Base-by-base conservation (phyloP, 1,139 yeast species). In the Hanseniaspora sp. region DNA sequence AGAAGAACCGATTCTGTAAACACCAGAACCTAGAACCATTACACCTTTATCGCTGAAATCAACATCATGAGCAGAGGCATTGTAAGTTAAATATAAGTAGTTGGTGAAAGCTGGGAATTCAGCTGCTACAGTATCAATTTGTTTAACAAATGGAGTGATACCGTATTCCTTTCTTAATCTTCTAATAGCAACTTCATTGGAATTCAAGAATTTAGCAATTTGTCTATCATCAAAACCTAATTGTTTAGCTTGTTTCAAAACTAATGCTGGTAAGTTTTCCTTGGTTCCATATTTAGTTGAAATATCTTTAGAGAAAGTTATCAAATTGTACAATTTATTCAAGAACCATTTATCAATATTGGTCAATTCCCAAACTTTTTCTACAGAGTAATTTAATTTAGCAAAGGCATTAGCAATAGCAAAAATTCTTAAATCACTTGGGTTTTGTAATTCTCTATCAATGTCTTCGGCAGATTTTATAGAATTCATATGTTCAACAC, bases 51-150 rank as follows among this genome's bases (percentile, higher is more conserved):
- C 95, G 59, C 86, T 80, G 65, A 92, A 92, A 35, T 75, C 67
- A 59, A 92, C 82, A 70, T 92, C 98, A 59, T 86, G 86, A 55
- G 86, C 74, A 64, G 86, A 88, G 57, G 96, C 98, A 68, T 88
- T 92, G 75, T 92, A 92, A 46, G 98, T 92, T 70, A 88, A 79
- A 75, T 92, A 92, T 70, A 92, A 77, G 72, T 92, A 92, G 74
- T 92, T 92, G 67, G 98, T 92, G 74, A 72, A 80, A 52, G 97
- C 96, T 55, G 98, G 98, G 82, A 92, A 92, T 71, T 92, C 98
- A 55, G 98, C 98, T 56, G 98, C 98, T 63, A 92, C 96, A 39
- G 98, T 92, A 74, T 92, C 98, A 65, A 92, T 92, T 73, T 90
- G 96, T 72, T 92, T 92, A 61, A 90, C 97, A 68, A 86, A 87